Conservation (phyloP, 768 basidiomycete species). For the Naganishia friedmannii region DNA sequence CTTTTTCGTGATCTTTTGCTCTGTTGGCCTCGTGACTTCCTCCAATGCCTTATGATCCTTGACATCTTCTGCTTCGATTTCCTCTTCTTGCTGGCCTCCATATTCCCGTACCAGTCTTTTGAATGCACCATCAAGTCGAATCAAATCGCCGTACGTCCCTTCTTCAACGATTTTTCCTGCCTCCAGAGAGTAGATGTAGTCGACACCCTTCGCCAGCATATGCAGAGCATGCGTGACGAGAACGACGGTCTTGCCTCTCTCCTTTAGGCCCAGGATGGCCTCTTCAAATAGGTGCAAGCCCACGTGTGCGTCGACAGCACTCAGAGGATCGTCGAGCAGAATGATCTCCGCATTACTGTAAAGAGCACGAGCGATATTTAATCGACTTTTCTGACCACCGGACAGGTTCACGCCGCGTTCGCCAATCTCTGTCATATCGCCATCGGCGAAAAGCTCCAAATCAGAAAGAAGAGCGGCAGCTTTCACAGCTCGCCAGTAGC, state of each 20-base stretch:
- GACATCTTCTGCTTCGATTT: constrained; percentile 51
- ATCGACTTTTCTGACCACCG: constrained; percentile 65
- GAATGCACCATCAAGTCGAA: constrained; percentile 59
- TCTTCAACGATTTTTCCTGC: constrained; percentile 57
- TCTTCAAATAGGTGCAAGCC: constrained; percentile 66
- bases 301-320: constrained; percentile 67
- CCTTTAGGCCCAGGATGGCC: constrained; percentile 60
- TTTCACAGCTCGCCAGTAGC: constrained; percentile 65
- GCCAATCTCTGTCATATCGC: constrained; percentile 68
- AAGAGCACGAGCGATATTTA: constrained; percentile 69
- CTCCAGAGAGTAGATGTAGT: constrained; percentile 58
- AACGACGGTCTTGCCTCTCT: constrained; percentile 58
- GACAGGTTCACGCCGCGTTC: constrained; percentile 20
- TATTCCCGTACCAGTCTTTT: constrained; percentile 63
- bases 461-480: constrained; percentile 64
- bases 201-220: constrained; percentile 57
- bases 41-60: constrained; percentile 51
- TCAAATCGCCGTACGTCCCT: constrained; percentile 60
- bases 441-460: constrained; percentile 65
- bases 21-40: constrained; percentile 18
- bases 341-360: constrained; percentile 56
- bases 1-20: constrained; percentile 51
- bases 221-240: constrained; percentile 62
- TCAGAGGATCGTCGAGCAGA: constrained; percentile 43
- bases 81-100: constrained; percentile 55